phyloP scores from a whole-genome alignment of 1,284 basidiomycete genomes.

The Irpex lacteus region DNA sequence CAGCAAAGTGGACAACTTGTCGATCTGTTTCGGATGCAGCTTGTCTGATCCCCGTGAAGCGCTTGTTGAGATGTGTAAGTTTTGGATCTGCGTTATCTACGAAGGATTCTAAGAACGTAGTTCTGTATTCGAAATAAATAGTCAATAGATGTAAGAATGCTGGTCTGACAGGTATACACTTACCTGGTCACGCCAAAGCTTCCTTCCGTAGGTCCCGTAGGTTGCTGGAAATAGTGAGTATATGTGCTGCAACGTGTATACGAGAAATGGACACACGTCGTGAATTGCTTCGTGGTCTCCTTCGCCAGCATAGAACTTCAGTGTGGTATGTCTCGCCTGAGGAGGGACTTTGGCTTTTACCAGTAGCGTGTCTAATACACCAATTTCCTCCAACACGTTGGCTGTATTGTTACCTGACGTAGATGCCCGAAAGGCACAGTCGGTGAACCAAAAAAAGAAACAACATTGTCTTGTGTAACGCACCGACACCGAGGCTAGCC shows the following conservation, averaged over 20 bases:
- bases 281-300: slow-evolving; percentile 41
- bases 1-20: slow-evolving; percentile 39
- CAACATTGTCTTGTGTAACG: neutral
- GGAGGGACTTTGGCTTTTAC: slow-evolving; percentile 31
- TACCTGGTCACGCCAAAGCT: slow-evolving; percentile 27
- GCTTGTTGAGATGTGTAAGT: slow-evolving; percentile 44
- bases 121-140: slow-evolving; percentile 28
- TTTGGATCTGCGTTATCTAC: slow-evolving; percentile 39
- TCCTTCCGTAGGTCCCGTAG: slow-evolving; percentile 23
- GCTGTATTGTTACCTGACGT: slow-evolving; percentile 45
- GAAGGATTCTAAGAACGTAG: slow-evolving; percentile 44
- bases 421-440: no score
- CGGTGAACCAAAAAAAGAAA: no score
- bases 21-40: slow-evolving; percentile 20
- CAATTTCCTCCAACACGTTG: slow-evolving; percentile 39
- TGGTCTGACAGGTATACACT: slow-evolving; percentile 15
- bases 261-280: slow-evolving; percentile 33
- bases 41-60: slow-evolving; percentile 34
- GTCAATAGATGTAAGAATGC: neutral
- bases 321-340: slow-evolving; percentile 29
- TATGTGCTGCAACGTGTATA: no score
- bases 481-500: slow-evolving; percentile 50
- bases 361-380: slow-evolving; percentile 40
- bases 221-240: slow-evolving; percentile 31
- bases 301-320: slow-evolving; percentile 38